These are phyloP conservation scores for Tranzscheliella williamsii DNA, from an alignment of 1,284 basidiomycete species.

Conservation along the genomic window DNA sequence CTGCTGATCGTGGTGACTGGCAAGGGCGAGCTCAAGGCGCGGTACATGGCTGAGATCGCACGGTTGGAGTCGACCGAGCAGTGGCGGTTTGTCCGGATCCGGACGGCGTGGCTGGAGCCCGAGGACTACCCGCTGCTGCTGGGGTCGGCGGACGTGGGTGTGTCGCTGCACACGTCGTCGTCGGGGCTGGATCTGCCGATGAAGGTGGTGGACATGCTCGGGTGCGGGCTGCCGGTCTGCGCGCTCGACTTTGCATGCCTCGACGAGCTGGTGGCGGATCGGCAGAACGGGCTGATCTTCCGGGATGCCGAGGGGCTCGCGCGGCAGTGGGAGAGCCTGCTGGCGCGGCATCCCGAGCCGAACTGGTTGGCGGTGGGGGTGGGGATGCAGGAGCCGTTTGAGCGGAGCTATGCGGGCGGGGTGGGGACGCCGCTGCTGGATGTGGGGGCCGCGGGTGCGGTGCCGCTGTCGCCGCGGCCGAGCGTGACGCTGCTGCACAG, in stretches of 20 bases:
- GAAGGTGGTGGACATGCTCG: conserved; percentile 99
- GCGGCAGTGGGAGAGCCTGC: conserved; percentile 67
- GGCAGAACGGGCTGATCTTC: conserved; percentile 81
- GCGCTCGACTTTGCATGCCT: conserved; percentile 85
- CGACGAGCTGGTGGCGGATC: conserved; percentile 80
- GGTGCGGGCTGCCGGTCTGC: conserved; percentile 88
- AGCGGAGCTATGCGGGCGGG: not conserved
- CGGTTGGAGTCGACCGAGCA: conserved; percentile 68
- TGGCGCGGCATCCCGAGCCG: conserved; percentile 16
- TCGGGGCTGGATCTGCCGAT: conserved; percentile 92
- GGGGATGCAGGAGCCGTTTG: conserved; percentile 26
- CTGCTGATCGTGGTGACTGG: conserved; percentile 82
- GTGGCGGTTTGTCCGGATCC: conserved; percentile 75
- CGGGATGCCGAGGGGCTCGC: conserved; percentile 72
- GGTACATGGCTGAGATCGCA: conserved; percentile 73
- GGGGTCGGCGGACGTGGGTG: conserved; percentile 86
- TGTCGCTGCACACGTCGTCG: conserved; percentile 87
- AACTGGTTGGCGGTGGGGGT: conserved; percentile 18
- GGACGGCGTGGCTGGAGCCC: conserved; percentile 65
- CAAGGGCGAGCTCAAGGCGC: conserved; percentile 76
- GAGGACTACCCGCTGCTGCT: conserved; percentile 49
- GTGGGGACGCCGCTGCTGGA: not conserved
- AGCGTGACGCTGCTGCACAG: conserved; percentile 39
- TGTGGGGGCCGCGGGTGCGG: not conserved
- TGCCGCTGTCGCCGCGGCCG: conserved; percentile 27